phyloP scores from a whole-genome alignment of 345 rosid species.

The Mallotus nudiflorus region DNA sequence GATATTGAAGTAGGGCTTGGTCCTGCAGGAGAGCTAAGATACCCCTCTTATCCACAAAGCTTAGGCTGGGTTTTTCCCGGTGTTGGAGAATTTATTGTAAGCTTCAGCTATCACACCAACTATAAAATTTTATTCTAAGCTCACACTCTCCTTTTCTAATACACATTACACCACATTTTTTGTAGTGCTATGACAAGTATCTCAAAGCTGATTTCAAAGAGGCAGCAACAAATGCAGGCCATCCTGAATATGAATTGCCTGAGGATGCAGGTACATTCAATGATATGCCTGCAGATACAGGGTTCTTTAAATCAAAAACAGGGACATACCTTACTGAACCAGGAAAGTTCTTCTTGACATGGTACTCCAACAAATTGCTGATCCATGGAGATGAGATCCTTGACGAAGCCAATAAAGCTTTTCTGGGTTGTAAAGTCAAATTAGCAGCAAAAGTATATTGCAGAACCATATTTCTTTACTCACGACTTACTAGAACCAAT shows the following conservation, averaged over 20 bases:
- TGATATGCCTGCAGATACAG: slow-evolving; percentile 56
- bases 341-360: slow-evolving; percentile 73
- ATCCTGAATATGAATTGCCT: slow-evolving; percentile 80
- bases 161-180: not conserved
- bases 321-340: slow-evolving; percentile 60
- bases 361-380: slow-evolving; percentile 73
- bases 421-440: slow-evolving; percentile 68
- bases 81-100: slow-evolving; percentile 83
- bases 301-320: slow-evolving; percentile 54
- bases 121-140: not conserved
- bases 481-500: not conserved
- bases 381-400: slow-evolving; percentile 76
- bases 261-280: slow-evolving; percentile 71
- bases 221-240: slow-evolving; percentile 59
- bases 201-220: slow-evolving; percentile 61
- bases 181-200: slow-evolving; percentile 76
- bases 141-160: not conserved
- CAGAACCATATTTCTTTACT: not conserved
- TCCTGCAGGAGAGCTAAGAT: slow-evolving; percentile 89
- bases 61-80: slow-evolving; percentile 89
- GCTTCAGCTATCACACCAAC: not conserved
- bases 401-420: slow-evolving; percentile 71
- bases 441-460: slow-evolving; percentile 72
- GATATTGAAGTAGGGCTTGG: slow-evolving; percentile 90
- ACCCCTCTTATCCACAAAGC: slow-evolving; percentile 71